Percentiles rank a stretch among this genome's conserved stretches.
These are phyloP conservation scores for Pseudoperonospora humuli DNA, from an alignment of 352 stramenopile species.

Conservation along the genomic window DNA sequence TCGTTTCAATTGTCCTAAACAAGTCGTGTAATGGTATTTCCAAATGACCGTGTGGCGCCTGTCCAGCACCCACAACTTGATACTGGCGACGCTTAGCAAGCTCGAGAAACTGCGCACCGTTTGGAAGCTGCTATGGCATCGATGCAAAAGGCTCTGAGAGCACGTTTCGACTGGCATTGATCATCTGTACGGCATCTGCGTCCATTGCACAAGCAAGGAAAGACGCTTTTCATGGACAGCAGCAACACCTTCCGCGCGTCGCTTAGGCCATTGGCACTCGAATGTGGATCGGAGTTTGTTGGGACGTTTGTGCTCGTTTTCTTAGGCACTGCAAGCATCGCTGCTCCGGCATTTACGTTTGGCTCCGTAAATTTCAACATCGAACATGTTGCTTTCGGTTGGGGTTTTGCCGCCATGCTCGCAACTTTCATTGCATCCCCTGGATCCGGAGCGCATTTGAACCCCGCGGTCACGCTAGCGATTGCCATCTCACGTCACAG, in stretches of 20 bases:
- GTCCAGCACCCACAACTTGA: constrained; percentile 15
- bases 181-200: constrained; percentile 3
- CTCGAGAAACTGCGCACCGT: constrained; percentile 10
- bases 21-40: neutral
- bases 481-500: constrained; percentile 33
- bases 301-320: constrained; percentile 37
- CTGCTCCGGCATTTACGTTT: constrained; percentile 11
- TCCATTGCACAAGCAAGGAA: constrained; percentile 9
- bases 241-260: constrained; percentile 11
- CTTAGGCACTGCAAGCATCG: constrained; percentile 24
- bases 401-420: constrained; percentile 39
- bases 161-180: constrained; percentile 3
- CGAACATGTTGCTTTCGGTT: constrained; percentile 18
- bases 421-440: constrained; percentile 39
- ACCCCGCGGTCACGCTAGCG: constrained; percentile 52
- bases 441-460: constrained; percentile 59
- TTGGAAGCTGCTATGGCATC: constrained; percentile 4
- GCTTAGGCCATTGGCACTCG: constrained; percentile 18
- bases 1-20: constrained; percentile 1
- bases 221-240: constrained; percentile 3
- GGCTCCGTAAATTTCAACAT: constrained; percentile 5
- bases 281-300: constrained; percentile 34
- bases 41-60: constrained; percentile 7
- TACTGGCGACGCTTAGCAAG: constrained; percentile 13
- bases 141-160: constrained; percentile 3